Conservation (phyloP, 1,139 yeast genomes). For the Zygoascus hellenicus region DNA sequence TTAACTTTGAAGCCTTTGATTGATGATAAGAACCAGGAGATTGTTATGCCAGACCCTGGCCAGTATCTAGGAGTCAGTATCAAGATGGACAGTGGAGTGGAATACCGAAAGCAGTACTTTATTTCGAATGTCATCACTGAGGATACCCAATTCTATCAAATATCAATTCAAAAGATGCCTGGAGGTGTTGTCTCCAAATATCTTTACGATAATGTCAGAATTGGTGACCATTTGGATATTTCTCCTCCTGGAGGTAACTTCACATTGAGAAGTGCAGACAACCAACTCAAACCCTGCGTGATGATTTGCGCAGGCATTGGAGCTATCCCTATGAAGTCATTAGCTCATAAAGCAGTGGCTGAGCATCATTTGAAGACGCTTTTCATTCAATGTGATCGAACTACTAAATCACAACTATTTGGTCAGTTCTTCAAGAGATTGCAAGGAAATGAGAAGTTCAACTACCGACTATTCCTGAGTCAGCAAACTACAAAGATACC, state of each 20-base stretch:
- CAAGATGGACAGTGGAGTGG: conserved; percentile 32
- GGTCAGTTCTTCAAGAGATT: conserved; percentile 16
- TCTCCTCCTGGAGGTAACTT: conserved; percentile 61
- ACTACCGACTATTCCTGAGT: conserved; percentile 20
- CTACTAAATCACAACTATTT: conserved; percentile 21
- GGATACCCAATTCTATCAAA: conserved; percentile 39
- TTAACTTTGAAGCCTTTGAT: conserved; percentile 44
- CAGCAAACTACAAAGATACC: conserved; percentile 7
- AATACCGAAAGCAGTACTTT: conserved; percentile 46
- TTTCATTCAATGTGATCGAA: conserved; percentile 24
- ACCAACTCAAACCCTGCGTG: conserved; percentile 25
- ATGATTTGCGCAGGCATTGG: conserved; percentile 63
- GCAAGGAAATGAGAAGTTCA: conserved; percentile 16
- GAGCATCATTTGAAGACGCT: conserved; percentile 32
- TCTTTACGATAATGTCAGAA: conserved; percentile 45
- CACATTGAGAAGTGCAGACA: conserved; percentile 32
- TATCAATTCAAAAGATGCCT: conserved; percentile 46
- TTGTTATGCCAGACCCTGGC: conserved; percentile 44
- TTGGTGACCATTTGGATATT: conserved; percentile 47
- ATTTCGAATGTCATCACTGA: conserved; percentile 35
- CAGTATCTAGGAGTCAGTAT: conserved; percentile 57
- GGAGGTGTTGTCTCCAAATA: conserved; percentile 51
- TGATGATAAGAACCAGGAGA: conserved; percentile 34
- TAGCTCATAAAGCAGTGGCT: conserved; percentile 27
- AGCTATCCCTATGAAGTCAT: conserved; percentile 56